Evolutionary conservation across 805 yeast genomes (phyloP).

Genomic region (Candida parachauliodes): DNA sequence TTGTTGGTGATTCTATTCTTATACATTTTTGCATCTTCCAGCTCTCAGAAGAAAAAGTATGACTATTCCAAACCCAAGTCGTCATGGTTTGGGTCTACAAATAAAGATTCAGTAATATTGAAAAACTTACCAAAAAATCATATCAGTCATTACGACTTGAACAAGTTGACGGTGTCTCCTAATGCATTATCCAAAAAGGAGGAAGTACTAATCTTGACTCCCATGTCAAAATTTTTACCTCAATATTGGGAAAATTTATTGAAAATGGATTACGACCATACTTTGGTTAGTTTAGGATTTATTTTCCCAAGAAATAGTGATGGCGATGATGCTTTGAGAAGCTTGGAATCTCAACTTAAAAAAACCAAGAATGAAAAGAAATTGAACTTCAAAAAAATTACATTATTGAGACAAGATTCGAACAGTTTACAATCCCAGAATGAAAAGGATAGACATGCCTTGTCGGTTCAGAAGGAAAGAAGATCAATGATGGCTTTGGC

Average conservation of each 20-base stretch:
- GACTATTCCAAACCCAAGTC: constrained; percentile 42
- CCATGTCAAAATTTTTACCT: constrained; percentile 81
- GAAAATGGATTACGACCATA: constrained; percentile 76
- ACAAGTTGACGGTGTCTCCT: constrained; percentile 67
- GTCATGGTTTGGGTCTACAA: constrained; percentile 45
- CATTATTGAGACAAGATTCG: constrained; percentile 87
- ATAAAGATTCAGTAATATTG: constrained; percentile 53
- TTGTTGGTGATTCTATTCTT: constrained; percentile 41
- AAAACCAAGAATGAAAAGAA: constrained; percentile 57
- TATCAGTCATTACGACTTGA: constrained; percentile 80
- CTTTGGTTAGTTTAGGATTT: constrained; percentile 82
- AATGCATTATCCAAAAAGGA: constrained; percentile 74
- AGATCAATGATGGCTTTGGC: constrained; percentile 91
- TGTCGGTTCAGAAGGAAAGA: constrained; percentile 81
- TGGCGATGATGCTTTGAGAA: constrained; percentile 75
- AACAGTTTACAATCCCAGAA: constrained; percentile 68
- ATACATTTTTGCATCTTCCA: constrained; percentile 24
- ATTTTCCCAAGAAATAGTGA: constrained; percentile 79
- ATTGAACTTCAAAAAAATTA: constrained; percentile 73
- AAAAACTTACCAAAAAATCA: constrained; percentile 67
- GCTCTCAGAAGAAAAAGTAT: constrained; percentile 32
- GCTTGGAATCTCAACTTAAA: constrained; percentile 74
- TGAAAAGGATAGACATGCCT: constrained; percentile 90
- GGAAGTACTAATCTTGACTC: constrained; percentile 81
- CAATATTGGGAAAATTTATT: constrained; percentile 86